These are phyloP conservation scores for Eucalyptus regnans DNA, from an alignment of 345 rosid species.

Conservation along the genomic window DNA sequence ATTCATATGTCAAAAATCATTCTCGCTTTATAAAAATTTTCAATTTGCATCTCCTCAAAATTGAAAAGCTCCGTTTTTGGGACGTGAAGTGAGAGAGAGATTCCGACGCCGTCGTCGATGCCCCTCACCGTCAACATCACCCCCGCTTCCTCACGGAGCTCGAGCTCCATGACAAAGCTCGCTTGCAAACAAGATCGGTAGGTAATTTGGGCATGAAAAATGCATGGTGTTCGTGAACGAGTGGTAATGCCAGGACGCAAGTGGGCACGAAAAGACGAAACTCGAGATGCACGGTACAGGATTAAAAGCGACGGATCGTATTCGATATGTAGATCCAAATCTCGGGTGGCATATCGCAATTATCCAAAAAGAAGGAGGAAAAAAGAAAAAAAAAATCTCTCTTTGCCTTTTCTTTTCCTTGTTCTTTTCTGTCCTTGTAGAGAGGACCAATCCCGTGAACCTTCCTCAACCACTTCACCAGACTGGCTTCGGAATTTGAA, in stretches of 20 bases:
- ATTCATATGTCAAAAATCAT: not conserved
- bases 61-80: not conserved
- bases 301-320: not conserved
- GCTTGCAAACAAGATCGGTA: no score
- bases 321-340: not conserved
- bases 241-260: not conserved
- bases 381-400: no score
- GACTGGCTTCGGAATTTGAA: not conserved
- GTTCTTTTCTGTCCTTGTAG: not conserved
- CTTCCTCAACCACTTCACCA: not conserved
- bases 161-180: no score
- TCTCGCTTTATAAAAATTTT: not conserved
- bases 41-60: not conserved
- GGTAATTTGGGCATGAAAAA: not conserved
- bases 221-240: not conserved
- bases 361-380: accelerated
- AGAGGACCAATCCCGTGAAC: not conserved
- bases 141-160: not conserved
- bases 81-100: not conserved
- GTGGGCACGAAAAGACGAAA: not conserved
- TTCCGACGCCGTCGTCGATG: not conserved
- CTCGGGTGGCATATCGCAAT: not conserved
- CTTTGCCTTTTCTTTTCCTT: not conserved
- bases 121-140: not conserved
- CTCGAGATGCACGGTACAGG: not conserved